Evolutionary conservation across 257 asterid species (phyloP).

Genomic region (Salvia hispanica): DNA sequence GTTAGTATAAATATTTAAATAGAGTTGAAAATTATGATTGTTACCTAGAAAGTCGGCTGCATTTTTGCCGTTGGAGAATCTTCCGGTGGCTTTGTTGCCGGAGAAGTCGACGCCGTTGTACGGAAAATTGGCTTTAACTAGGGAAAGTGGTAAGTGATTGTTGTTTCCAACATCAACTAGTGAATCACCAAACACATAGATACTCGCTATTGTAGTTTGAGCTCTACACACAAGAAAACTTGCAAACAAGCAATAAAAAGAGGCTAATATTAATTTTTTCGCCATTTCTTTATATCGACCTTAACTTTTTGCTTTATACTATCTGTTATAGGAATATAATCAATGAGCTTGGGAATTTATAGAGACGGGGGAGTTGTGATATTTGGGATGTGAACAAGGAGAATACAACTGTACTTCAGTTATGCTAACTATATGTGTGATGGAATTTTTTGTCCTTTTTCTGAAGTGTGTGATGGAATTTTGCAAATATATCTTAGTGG

Average conservation of each 20-base stretch:
- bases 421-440: background rate
- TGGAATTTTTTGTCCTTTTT: background rate
- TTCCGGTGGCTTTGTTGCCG: constrained; percentile 62
- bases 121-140: constrained; percentile 64
- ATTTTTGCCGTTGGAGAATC: constrained; percentile 82
- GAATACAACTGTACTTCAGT: too few relatives aligned
- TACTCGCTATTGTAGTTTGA: constrained; percentile 42
- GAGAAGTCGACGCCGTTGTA: constrained; percentile 69
- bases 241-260: background rate
- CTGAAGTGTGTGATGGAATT: background rate
- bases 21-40: background rate
- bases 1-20: too few relatives aligned
- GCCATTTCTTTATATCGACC: constrained; percentile 2
- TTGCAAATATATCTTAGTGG: background rate
- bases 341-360: constrained; percentile 28
- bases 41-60: constrained; percentile 76
- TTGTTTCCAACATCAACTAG: constrained; percentile 82
- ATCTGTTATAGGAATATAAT: background rate
- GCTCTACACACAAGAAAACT: constrained; percentile 30
- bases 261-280: background rate
- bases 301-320: background rate
- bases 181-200: constrained; percentile 80
- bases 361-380: constrained; percentile 4
- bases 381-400: constrained; percentile 41
- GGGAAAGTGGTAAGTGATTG: constrained; percentile 47